These are phyloP conservation scores for Scopulariopsis brevicaulis DNA, from an alignment of 2,329 filamentous ascomycete genomes.

Conservation along the genomic window DNA sequence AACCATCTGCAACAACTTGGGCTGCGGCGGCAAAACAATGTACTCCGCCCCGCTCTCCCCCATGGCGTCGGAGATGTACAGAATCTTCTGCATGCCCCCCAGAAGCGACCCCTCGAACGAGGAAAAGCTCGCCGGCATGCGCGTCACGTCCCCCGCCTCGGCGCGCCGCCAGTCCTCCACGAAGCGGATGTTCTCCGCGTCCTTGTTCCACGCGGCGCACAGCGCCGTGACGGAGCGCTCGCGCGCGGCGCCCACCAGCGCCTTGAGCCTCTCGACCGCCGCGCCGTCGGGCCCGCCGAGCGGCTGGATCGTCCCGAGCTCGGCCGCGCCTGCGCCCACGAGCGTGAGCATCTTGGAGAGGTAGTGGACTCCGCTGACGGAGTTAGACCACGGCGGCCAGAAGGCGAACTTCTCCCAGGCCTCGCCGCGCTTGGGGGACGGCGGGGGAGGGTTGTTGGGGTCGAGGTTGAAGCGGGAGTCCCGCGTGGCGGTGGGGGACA, in stretches of 20 bases:
- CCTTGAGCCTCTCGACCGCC: conserved; percentile 60
- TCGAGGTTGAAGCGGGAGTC: conserved; percentile 76
- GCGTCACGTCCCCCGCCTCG: conserved; percentile 77
- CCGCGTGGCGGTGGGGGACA: conserved; percentile 45
- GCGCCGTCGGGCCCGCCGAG: conserved; percentile 43
- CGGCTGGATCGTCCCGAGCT: conserved; percentile 67
- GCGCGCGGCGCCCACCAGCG: conserved; percentile 64
- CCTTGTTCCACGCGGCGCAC: conserved; percentile 84
- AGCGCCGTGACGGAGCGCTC: conserved; percentile 80
- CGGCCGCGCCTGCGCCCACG: conserved; percentile 76
- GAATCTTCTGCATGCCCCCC: conserved; percentile 82
- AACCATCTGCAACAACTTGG: conserved; percentile 84
- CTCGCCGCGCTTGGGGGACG: conserved; percentile 69
- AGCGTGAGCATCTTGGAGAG: conserved; percentile 71
- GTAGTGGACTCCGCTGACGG: conserved; percentile 84
- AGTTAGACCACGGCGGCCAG: conserved; percentile 90
- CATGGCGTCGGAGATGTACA: conserved; percentile 83
- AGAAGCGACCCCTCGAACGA: conserved; percentile 77
- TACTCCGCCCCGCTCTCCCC: conserved; percentile 60
- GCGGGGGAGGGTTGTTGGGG: conserved; percentile 61
- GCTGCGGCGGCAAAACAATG: conserved; percentile 74
- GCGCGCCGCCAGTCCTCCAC: conserved; percentile 87
- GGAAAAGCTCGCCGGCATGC: conserved; percentile 78
- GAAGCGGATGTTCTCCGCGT: conserved; percentile 84
- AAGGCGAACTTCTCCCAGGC: conserved; percentile 91